Percentiles rank a stretch among this genome's conserved stretches.
Evolutionary conservation across 1,284 basidiomycete species (phyloP).

Genomic region (Cryptococcus amylolentus): DNA sequence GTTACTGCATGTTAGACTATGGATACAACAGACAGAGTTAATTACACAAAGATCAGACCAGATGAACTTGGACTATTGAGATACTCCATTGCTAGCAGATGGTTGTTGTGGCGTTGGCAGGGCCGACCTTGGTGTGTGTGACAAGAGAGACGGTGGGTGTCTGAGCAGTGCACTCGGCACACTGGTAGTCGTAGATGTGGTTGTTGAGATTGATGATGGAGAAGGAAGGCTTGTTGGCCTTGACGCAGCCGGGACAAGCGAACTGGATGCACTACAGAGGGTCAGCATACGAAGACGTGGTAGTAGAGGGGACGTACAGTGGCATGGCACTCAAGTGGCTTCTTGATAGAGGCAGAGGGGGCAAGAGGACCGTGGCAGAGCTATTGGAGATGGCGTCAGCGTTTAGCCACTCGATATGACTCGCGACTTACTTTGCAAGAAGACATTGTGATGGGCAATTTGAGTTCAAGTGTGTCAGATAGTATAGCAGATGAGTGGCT

Average conservation of each 20-base stretch:
- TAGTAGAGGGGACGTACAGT: conserved; percentile 4
- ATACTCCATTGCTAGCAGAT: conserved; percentile 1
- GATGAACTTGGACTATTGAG: background rate
- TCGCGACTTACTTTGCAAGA: conserved; percentile 17
- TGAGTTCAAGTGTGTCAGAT: too few relatives aligned
- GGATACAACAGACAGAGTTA: background rate
- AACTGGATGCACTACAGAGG: conserved; percentile 20
- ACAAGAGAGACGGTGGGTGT: conserved; percentile 1
- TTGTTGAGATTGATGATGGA: conserved; percentile 19
- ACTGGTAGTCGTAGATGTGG: conserved; percentile 22
- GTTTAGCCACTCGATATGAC: background rate
- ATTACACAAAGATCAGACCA: background rate
- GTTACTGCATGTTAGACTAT: background rate
- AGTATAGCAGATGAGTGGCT: too few relatives aligned
- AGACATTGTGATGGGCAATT: conserved; percentile 2
- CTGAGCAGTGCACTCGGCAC: conserved; percentile 15
- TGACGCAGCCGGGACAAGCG: conserved; percentile 21
- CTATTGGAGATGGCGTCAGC: conserved; percentile 6
- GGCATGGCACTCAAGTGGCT: conserved; percentile 17
- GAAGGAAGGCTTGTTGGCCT: conserved; percentile 13
- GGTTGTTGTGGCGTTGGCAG: background rate
- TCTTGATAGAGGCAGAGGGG: conserved; percentile 4
- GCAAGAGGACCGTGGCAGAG: conserved; percentile 24
- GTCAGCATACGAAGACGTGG: background rate
- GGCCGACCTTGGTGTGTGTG: conserved; percentile 1